phyloP scores from a whole-genome alignment of 192 early-diverging fungal genomes.

The Coemansia sp. region DNA sequence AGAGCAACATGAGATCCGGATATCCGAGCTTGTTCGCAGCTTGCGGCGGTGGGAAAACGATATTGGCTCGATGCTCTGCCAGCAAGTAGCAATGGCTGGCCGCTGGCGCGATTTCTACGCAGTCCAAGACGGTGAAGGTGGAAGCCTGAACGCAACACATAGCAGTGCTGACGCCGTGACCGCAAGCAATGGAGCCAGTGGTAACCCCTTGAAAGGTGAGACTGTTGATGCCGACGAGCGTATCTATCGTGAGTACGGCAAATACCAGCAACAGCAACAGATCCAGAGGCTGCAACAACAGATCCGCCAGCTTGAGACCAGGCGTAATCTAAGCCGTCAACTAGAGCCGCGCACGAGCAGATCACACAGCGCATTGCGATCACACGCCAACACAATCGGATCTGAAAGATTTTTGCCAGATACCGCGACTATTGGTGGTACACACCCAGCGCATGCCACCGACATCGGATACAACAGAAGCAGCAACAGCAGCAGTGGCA shows the following conservation, averaged over 20 bases:
- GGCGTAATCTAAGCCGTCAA: background rate
- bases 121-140: constrained; percentile 2
- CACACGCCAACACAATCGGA: background rate
- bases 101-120: constrained; percentile 46
- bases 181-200: background rate
- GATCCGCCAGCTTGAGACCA: constrained; percentile 3
- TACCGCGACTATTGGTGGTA: background rate
- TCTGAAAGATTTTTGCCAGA: background rate
- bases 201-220: background rate
- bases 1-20: constrained; percentile 42
- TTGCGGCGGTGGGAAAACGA: constrained; percentile 40
- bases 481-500: background rate
- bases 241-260: constrained; percentile 5
- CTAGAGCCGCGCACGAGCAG: constrained; percentile 19
- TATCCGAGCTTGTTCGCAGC: constrained; percentile 31
- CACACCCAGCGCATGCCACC: background rate
- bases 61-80: constrained; percentile 34
- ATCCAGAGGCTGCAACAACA: constrained; percentile 12
- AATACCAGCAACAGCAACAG: constrained; percentile 7
- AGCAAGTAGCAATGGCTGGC: constrained; percentile 30
- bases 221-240: constrained; percentile 3
- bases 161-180: constrained; percentile 1
- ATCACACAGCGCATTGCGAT: constrained; percentile 17
- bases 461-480: background rate
- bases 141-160: background rate